Evolutionary conservation across 2,329 filamentous ascomycete genomes (phyloP).

Genomic region (Xylariaceae sp.): DNA sequence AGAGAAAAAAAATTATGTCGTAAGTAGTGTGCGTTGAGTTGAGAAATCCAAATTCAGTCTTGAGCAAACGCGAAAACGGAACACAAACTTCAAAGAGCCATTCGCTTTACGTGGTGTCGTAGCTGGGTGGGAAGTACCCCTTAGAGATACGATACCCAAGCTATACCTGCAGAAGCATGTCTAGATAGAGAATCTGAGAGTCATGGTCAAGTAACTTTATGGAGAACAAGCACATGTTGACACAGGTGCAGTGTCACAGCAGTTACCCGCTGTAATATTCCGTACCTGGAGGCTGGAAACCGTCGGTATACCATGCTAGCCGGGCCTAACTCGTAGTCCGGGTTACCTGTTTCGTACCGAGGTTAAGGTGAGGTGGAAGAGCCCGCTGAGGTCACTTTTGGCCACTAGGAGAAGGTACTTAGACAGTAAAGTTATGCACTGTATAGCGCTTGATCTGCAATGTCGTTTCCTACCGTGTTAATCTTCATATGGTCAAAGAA

Average conservation of each 20-base stretch:
- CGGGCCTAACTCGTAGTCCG: no score
- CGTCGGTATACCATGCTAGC: no score
- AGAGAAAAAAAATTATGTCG: background rate
- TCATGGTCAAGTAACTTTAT: background rate
- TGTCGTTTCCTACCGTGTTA: no score
- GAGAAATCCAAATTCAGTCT: background rate
- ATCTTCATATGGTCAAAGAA: no score
- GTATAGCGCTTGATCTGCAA: no score
- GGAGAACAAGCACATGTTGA: background rate
- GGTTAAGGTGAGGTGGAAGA: no score
- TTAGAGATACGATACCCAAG: background rate
- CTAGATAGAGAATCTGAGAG: background rate
- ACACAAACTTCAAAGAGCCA: background rate
- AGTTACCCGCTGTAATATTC: no score
- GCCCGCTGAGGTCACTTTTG: no score
- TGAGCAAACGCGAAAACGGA: background rate
- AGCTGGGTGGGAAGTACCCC: background rate
- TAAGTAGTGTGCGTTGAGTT: background rate
- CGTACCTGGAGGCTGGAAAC: no score
- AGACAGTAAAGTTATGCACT: no score
- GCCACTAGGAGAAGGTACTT: no score
- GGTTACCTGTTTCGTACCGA: no score
- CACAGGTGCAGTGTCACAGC: background rate
- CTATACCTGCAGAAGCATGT: background rate
- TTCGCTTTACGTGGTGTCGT: background rate